These are phyloP conservation scores for Vanrija sp. DNA, from an alignment of 1,284 basidiomycete species.

Conservation along the genomic window DNA sequence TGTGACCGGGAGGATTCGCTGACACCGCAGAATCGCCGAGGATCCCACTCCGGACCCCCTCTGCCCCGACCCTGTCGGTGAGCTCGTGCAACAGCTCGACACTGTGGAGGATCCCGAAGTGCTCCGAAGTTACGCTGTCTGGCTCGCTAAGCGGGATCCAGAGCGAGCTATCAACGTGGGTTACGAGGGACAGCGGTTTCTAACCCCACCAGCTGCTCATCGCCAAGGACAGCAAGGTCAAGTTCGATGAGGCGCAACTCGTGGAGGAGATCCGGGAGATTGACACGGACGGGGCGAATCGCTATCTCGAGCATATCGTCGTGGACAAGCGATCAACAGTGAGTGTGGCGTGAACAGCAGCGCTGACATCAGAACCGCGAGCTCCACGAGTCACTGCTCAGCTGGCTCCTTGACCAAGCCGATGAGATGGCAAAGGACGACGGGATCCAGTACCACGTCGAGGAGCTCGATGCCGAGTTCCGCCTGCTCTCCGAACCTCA, in stretches of 20 bases:
- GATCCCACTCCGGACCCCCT: constrained; percentile 63
- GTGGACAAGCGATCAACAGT: constrained; percentile 59
- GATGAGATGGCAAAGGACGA: constrained; percentile 35
- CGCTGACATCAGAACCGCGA: constrained; percentile 13
- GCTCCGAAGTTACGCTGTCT: constrained; percentile 70
- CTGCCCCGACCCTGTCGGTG: constrained; percentile 63
- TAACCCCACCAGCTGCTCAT: constrained; percentile 52
- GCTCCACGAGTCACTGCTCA: constrained; percentile 39
- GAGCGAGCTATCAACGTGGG: constrained; percentile 68
- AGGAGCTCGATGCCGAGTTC: constrained; percentile 47
- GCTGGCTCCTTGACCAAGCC: constrained; percentile 29
- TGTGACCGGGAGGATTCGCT: not conserved
- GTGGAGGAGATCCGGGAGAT: constrained; percentile 42
- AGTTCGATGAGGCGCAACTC: constrained; percentile 49
- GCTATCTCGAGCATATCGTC: constrained; percentile 75
- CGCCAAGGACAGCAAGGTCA: constrained; percentile 53
- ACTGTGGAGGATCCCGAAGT: constrained; percentile 60
- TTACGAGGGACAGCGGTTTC: not conserved
- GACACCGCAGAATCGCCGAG: constrained; percentile 60
- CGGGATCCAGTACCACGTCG: constrained; percentile 47
- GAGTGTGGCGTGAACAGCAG: not conserved
- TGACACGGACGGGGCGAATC: constrained; percentile 56
- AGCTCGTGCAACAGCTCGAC: constrained; percentile 63
- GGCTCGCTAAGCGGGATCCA: constrained; percentile 68
- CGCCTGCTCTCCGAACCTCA: constrained; percentile 34